phyloP scores from a whole-genome alignment of 495 filamentous ascomycete species.

The Tuber borchii region DNA sequence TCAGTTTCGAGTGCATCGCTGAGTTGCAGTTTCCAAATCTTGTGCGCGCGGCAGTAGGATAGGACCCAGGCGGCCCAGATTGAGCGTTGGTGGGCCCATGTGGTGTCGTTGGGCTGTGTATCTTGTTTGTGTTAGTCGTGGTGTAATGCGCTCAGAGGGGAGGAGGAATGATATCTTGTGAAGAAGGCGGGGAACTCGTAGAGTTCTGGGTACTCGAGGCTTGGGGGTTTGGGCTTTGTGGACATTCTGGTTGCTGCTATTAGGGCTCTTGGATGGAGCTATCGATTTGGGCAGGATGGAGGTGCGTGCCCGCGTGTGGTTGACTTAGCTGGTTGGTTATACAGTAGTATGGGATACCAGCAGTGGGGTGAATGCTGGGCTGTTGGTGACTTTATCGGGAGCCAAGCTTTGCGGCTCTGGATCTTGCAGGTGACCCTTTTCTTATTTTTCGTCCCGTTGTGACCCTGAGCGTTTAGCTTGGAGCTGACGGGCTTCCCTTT shows the following conservation, averaged over 20 bases:
- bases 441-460: background rate
- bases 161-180: conserved; percentile 47
- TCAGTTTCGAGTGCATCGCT: conserved; percentile 55
- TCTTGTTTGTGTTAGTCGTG: conserved; percentile 17
- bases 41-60: conserved; percentile 71
- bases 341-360: too few relatives aligned
- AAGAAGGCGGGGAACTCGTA: conserved; percentile 70
- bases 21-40: conserved; percentile 62
- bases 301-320: background rate
- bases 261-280: background rate
- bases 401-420: conserved; percentile 32
- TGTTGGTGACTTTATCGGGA: background rate
- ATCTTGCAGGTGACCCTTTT: conserved; percentile 1
- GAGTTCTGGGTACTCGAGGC: conserved; percentile 22
- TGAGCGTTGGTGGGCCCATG: conserved; percentile 65
- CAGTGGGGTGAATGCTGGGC: too few relatives aligned
- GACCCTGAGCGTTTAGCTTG: background rate
- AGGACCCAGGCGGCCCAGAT: conserved; percentile 85
- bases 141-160: background rate
- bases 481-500: background rate
- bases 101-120: conserved; percentile 66
- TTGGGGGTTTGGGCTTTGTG: conserved; percentile 1
- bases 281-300: background rate
- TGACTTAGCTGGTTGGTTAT: background rate
- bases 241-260: conserved; percentile 9